phyloP scores from a whole-genome alignment of 176 grass and related monocot genomes.

The Pontederia crassipes region DNA sequence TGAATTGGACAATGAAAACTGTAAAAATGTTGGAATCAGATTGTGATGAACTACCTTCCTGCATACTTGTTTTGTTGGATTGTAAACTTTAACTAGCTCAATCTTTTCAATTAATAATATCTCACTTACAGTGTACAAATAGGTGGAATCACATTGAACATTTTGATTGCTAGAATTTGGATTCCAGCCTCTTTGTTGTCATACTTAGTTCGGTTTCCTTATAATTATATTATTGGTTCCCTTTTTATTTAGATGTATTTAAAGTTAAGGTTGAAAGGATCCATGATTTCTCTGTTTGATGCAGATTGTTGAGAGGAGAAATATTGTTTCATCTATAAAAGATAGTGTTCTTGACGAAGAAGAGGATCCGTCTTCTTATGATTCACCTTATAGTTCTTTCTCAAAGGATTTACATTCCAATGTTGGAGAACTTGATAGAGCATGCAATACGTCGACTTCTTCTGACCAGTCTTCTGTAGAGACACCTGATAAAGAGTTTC shows the following conservation, averaged over 20 bases:
- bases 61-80: too few relatives aligned
- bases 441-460: constrained; percentile 4
- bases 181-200: neutral
- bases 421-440: constrained; percentile 19
- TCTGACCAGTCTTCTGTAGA: constrained; percentile 24
- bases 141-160: too few relatives aligned
- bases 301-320: constrained; percentile 81
- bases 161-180: too few relatives aligned
- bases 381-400: constrained; percentile 33
- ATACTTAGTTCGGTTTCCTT: too few relatives aligned
- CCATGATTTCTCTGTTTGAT: constrained; percentile 28
- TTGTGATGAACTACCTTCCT: too few relatives aligned
- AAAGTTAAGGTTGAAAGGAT: constrained; percentile 15
- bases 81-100: too few relatives aligned
- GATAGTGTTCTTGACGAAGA: constrained; percentile 43
- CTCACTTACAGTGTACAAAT: too few relatives aligned
- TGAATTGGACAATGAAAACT: too few relatives aligned
- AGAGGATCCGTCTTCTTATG: constrained; percentile 22
- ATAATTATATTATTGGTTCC: too few relatives aligned
- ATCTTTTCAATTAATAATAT: too few relatives aligned
- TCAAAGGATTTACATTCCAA: constrained; percentile 26
- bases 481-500: constrained; percentile 23
- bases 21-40: too few relatives aligned
- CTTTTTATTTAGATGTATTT: neutral
- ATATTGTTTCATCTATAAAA: constrained; percentile 43